Conservation (phyloP, 805 yeast species). For the Yarrowia osloensis region DNA sequence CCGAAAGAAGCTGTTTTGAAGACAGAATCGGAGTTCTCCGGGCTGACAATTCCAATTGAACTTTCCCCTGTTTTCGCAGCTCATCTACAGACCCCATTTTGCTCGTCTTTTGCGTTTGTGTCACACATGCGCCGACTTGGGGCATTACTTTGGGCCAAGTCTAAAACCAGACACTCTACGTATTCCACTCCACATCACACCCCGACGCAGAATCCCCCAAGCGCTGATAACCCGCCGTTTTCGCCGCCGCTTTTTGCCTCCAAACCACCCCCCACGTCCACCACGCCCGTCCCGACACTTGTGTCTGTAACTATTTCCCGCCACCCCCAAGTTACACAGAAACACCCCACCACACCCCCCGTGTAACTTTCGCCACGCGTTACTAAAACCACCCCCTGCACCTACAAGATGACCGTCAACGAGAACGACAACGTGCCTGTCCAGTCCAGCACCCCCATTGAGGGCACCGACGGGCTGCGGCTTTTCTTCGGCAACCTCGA, state of each 20-base stretch:
- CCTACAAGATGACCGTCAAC: conserved; percentile 22
- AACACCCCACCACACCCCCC: conserved; percentile 22
- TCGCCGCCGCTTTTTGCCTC: neutral
- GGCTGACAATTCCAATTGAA: neutral
- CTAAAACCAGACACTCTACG: conserved; percentile 15
- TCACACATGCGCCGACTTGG: conserved; percentile 16
- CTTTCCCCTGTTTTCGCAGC: neutral
- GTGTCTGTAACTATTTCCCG: conserved; percentile 1
- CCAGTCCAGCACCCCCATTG: conserved; percentile 19
- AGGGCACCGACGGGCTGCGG: conserved; percentile 25
- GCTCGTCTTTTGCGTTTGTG: neutral
- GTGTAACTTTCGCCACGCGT: conserved; percentile 29
- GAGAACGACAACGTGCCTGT: conserved; percentile 21
- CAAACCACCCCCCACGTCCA: neutral
- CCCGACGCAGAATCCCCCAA: neutral
- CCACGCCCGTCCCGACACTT: neutral
- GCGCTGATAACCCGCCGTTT: neutral
- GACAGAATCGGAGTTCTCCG: too few relatives aligned
- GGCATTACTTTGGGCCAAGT: conserved; percentile 6
- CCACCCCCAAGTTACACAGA: conserved; percentile 13
- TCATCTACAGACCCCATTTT: neutral
- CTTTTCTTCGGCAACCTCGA: conserved; percentile 29
- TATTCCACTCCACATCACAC: conserved; percentile 15
- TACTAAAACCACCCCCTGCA: neutral
- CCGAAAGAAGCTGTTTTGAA: neutral